Evolutionary conservation across 768 basidiomycete genomes (phyloP), one percentile per base, ranked within the genome.

Genomic region (Collybiopsis confluens): DNA sequence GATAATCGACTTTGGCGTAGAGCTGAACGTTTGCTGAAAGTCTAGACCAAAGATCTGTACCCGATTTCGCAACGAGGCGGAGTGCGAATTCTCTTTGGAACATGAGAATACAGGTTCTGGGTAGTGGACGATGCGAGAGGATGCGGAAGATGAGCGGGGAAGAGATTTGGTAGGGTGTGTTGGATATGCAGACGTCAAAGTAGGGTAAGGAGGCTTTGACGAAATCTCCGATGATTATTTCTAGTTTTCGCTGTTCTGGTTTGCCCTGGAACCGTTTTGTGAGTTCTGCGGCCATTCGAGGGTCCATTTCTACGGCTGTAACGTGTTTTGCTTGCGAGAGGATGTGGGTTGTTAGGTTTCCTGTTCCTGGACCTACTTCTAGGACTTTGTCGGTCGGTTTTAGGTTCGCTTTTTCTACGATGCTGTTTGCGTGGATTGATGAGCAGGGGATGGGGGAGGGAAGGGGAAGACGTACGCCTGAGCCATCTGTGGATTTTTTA

Each of bases 161-260:
- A 2, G 97, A 98, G 62, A 99, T 99, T 69, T 98, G 95, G 70
- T 98, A 99, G 1, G 97, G 97, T 1, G 97, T 99, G 66, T 99
- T 99, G 61, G 92, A 94, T 64, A 99, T 98, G 77, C 96, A 98
- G 53, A 97, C 97, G 69, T 98, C 96, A 56, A 99, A 98, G 71
- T 95, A 98, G 9, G 97, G 97, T 18, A 99, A 75, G 51, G 94
- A 91, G n/a, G 90, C 92, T 71, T 98, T 98, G 65, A 98, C 91
- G 65, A 98, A 98, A 70, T 99, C 97, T 45, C 96, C 97, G 55
- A 99, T 89, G 61, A 97, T 84, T 57, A 98, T 86, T 59, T 97
- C 91, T 1, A 99, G 83, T 64, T 96, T 96, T 59, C 89, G 83
- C 69, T 98, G 96, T 64, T 94, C 93, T 2, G 97, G 93, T 65